Conservation (phyloP, 495 filamentous ascomycete genomes). For the Penicillium herquei region DNA sequence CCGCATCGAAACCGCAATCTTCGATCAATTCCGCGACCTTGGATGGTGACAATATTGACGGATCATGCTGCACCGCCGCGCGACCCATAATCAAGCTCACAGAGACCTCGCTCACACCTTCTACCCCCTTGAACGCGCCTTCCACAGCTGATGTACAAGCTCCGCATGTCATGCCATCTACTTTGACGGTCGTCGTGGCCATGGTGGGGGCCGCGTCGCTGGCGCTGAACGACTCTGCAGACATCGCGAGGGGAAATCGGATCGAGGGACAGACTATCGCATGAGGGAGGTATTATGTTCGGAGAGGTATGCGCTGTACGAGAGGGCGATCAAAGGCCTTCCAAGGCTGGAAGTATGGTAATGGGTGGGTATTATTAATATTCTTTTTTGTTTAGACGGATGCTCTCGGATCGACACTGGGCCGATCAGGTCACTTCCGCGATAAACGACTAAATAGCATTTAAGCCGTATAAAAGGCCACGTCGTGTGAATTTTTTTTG, state of each 20-base stretch:
- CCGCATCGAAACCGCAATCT: constrained; percentile 91
- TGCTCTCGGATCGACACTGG: constrained; percentile 22
- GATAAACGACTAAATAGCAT: constrained; percentile 8
- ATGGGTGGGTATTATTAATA: too few relatives aligned
- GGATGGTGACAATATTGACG: constrained; percentile 67
- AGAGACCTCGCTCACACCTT: constrained; percentile 78
- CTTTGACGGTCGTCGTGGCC: constrained; percentile 88
- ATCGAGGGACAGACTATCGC: constrained; percentile 24
- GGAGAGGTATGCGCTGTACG: background rate
- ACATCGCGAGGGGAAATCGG: constrained; percentile 18
- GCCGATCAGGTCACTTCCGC: constrained; percentile 24
- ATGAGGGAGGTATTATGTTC: constrained; percentile 18
- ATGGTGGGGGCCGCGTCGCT: constrained; percentile 39
- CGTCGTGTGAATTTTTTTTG: constrained; percentile 7
- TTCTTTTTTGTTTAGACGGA: constrained; percentile 12
- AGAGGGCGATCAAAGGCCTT: constrained; percentile 15
- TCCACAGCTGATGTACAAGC: constrained; percentile 88
- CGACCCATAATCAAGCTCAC: constrained; percentile 91
- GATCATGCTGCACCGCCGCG: constrained; percentile 87
- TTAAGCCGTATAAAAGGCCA: background rate
- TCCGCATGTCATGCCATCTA: constrained; percentile 94
- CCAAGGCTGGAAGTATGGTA: background rate
- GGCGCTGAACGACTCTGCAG: constrained; percentile 19
- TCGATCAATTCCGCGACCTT: constrained; percentile 82
- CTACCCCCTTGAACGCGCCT: constrained; percentile 73